Evolutionary conservation across 2,329 filamentous ascomycete species (phyloP), one percentile per base, ranked within the genome.

Genomic region (Parastagonospora avenae): DNA sequence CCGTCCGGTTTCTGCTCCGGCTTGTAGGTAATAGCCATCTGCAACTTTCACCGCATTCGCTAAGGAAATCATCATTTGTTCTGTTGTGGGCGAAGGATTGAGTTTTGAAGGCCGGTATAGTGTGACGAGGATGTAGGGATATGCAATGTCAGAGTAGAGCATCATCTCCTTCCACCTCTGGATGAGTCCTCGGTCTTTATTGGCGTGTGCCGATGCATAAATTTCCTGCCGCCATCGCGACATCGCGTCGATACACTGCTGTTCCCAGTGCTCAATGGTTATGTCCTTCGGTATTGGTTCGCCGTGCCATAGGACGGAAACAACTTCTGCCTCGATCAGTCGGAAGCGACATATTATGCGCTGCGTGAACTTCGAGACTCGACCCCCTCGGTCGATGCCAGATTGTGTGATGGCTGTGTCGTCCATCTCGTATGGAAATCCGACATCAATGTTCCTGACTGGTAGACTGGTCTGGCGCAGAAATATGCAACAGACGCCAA

Each of bases 121-220:
- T n/a, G 59, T 52, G 7, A 71, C 66, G 28, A 66, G 48, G 14
- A 71, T 59, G 38, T 71, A 73, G 4, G 70, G 64, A 4, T 50
- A 54, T 7, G 62, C 66, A 29, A 73, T 72, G 19, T 72, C 67
- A 6, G 68, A 63, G 41, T 72, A 73, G 10, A 72, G 41, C 12
- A 52, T 55, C 70, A 73, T 70, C 50, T 72, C 70, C 31, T 67
- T 64, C 68, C 70, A 73, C 47, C 68, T 53, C 16, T 64, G 52
- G 6, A 57, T 43, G 11, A 72, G 55, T 11, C 55, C 52, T 1
- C 52, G 59, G 38, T 72, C 68, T 28, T 53, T 51, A 44, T 73
- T 73, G 30, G 63, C 61, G 8, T 49, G 46, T n/a, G 62, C 63
- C 27, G 67, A 54, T 29, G 54, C 56, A 36, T 68, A 62, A 6